phyloP scores from a whole-genome alignment of 2,329 filamentous ascomycete species.

The Penicillium frequentans region DNA sequence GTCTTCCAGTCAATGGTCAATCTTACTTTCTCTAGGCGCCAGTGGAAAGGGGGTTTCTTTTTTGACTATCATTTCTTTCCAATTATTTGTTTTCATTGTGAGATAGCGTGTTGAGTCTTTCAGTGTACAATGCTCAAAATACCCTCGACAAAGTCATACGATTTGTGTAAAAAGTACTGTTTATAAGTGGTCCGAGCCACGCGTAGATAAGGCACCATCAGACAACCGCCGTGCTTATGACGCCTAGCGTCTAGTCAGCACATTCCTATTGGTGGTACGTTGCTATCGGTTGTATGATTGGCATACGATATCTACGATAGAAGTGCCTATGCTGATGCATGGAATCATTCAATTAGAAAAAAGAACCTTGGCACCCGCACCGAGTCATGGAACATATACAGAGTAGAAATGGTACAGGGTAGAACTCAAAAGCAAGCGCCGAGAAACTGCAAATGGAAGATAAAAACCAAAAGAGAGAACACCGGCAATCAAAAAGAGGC shows the following conservation, averaged over 20 bases:
- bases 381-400: conserved; percentile 33
- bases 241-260: no score
- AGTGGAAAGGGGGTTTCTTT: conserved; percentile 16
- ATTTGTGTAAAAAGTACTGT: background rate
- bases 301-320: background rate
- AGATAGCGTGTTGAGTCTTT: conserved; percentile 25
- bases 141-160: conserved; percentile 26
- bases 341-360: conserved; percentile 20
- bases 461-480: conserved; percentile 16
- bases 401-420: conserved; percentile 24
- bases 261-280: background rate
- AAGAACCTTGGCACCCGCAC: conserved; percentile 18
- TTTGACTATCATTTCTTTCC: conserved; percentile 6
- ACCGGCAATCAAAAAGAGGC: conserved; percentile 21
- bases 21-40: conserved; percentile 19
- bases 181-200: background rate
- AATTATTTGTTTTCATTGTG: conserved; percentile 17
- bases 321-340: conserved; percentile 14
- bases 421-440: conserved; percentile 11
- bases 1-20: conserved; percentile 13
- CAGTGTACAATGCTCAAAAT: conserved; percentile 39
- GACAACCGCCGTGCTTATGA: no score
- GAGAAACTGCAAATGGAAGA: conserved; percentile 10
- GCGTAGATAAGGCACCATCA: no score
- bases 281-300: background rate